phyloP scores from a whole-genome alignment of 371 early-diverging fungal genomes.

The Choanephora cucurbitarum region DNA sequence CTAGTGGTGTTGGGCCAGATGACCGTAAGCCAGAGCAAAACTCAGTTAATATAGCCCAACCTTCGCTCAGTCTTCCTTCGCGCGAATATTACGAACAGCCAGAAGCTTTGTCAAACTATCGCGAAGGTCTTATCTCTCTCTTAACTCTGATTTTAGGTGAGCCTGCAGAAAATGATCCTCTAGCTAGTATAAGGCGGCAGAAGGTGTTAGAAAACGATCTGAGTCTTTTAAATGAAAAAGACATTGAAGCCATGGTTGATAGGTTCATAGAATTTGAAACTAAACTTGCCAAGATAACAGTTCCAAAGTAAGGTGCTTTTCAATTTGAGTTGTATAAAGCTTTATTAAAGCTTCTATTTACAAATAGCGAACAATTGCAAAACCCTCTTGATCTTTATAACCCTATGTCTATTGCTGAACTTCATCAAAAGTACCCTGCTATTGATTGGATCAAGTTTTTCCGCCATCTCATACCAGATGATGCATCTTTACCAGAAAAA shows the following conservation, averaged over 20 bases:
- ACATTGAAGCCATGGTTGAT: slow-evolving; percentile 33
- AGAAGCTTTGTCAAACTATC: slow-evolving; percentile 32
- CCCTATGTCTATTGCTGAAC: slow-evolving; percentile 37
- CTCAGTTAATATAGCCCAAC: slow-evolving; percentile 41
- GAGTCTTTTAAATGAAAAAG: neutral
- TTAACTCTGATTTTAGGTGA: slow-evolving; percentile 22
- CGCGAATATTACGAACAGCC: slow-evolving; percentile 57
- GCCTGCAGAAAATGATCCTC: neutral
- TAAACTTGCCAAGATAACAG: slow-evolving; percentile 40
- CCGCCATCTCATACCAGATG: slow-evolving; percentile 8
- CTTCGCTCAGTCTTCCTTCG: slow-evolving; percentile 50
- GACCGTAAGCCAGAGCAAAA: slow-evolving; percentile 42
- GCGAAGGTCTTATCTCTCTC: slow-evolving; percentile 28
- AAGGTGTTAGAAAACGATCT: slow-evolving; percentile 16
- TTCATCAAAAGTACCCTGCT: slow-evolving; percentile 33
- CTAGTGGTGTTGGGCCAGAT: slow-evolving; percentile 39
- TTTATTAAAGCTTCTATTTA: neutral
- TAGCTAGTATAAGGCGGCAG: slow-evolving; percentile 1
- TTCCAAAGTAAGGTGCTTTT: slow-evolving; percentile 29
- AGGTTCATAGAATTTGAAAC: slow-evolving; percentile 54
- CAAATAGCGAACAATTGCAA: slow-evolving; percentile 29
- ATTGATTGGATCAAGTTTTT: slow-evolving; percentile 27
- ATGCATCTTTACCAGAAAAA: slow-evolving; percentile 3
- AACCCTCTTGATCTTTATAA: slow-evolving; percentile 58
- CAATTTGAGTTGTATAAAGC: too few species aligned